A percentile compares a stretch with the other conserved stretches of the same genome.
phyloP scores from a whole-genome alignment of 495 filamentous ascomycete species.

The Cetradonia linearis region DNA sequence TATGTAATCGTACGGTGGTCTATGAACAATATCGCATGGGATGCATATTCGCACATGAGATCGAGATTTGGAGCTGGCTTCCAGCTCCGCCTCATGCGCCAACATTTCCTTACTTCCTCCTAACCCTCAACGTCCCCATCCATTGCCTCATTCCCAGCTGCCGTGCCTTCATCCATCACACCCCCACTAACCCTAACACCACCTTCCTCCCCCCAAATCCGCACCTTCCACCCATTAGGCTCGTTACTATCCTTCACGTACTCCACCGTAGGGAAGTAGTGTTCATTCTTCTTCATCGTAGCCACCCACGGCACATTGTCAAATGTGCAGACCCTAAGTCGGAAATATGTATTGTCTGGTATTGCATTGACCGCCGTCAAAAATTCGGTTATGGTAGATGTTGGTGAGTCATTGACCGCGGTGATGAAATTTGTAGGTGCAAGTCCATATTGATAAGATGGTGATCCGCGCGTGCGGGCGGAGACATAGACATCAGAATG shows the following conservation, averaged over 20 bases:
- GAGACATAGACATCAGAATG: constrained; percentile 96
- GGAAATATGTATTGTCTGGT: constrained; percentile 94
- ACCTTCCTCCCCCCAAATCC: constrained; percentile 20
- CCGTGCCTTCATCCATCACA: constrained; percentile 20
- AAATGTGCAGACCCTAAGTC: constrained; percentile 86
- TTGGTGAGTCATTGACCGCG: constrained; percentile 79
- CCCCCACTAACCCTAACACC: constrained; percentile 21
- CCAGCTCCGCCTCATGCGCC: not conserved
- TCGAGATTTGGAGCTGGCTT: too few relatives aligned
- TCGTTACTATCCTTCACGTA: constrained; percentile 59
- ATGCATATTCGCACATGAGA: too few relatives aligned
- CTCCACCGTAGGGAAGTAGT: constrained; percentile 92
- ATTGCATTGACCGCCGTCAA: constrained; percentile 71
- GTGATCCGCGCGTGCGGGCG: constrained; percentile 69
- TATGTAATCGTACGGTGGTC: too few relatives aligned
- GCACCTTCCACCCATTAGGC: constrained; percentile 31
- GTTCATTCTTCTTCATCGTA: constrained; percentile 99
- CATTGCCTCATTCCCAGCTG: constrained; percentile 16
- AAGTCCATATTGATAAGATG: constrained; percentile 84
- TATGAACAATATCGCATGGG: too few relatives aligned
- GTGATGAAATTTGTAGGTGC: constrained; percentile 96
- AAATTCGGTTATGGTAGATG: constrained; percentile 70
- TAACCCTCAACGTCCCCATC: constrained; percentile 15
- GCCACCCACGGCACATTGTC: constrained; percentile 96
- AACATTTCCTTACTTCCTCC: not conserved